Percentiles rank a stretch among this genome's conserved stretches.
Conservation (phyloP, 2,329 filamentous ascomycete species). For the Apiospora arundinis region DNA sequence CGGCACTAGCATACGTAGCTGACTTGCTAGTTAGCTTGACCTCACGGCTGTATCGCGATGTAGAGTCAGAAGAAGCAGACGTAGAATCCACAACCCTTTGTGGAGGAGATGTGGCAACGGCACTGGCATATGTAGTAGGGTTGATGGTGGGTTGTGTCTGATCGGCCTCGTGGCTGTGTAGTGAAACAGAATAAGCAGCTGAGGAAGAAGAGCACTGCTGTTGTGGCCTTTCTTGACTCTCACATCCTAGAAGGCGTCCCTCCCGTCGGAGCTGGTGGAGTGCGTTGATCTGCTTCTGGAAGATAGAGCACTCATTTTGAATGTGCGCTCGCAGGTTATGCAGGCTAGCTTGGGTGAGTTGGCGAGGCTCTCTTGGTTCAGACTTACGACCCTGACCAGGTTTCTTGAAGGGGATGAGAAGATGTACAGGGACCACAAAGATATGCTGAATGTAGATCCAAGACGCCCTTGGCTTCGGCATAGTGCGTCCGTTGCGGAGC, state of each 20-base stretch:
- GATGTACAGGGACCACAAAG: background rate
- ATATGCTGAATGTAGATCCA: conserved; percentile 4
- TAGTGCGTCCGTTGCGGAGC: background rate
- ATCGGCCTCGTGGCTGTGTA: background rate
- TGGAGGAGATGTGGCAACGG: background rate
- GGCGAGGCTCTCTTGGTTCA: background rate
- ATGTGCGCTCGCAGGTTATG: background rate
- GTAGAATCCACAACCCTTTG: background rate
- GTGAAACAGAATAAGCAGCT: background rate
- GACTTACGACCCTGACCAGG: background rate
- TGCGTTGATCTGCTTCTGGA: background rate
- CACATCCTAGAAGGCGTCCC: background rate
- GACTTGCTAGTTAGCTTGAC: background rate
- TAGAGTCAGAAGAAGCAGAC: background rate
- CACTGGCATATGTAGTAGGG: background rate
- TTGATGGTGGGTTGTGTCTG: background rate
- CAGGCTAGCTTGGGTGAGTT: background rate
- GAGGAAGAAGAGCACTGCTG: background rate
- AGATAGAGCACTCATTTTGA: background rate
- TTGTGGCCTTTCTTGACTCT: background rate
- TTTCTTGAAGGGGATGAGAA: background rate
- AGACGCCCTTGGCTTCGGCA: conserved; percentile 1
- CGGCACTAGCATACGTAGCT: background rate
- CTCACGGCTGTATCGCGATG: background rate
- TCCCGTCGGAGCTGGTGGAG: background rate